Base-by-base conservation (phyloP, 805 yeast genomes). In the Yarrowia hollandica region DNA sequence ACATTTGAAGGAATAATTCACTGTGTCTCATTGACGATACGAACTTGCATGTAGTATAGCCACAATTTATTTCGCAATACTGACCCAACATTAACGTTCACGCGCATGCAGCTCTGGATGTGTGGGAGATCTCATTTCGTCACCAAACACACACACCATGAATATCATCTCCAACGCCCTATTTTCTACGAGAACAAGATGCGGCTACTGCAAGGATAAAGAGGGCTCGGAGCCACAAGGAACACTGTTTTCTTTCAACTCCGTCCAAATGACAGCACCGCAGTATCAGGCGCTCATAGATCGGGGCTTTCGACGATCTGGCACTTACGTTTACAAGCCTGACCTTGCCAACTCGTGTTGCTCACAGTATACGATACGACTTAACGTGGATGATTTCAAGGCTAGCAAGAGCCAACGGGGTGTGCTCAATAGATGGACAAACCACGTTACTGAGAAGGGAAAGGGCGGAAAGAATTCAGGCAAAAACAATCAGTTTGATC, bases 251-350 rank as follows among this genome's bases (percentile, higher is more conserved):
- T 52, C 44, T 5, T 35, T 37, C 44, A 52, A 25, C 26, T 52
- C 44, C 1, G 31, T 28, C 2, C 58, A 35, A 12, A 52, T 52
- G 42, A 14, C 44, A 18, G 38, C 35, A 3, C 22, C 44, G 0
- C 58, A 52, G 19, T 52, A 52, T 35, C 58, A 52, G 26, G 42
- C 42, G 2, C 44, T 52, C 26, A 52, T 52, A 16, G 58, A 89
- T 64, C 73, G 77, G 64, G 96, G 96, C 1, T 90, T 80, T 67
- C 80, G 96, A 69, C 74, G 97, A 59, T 86, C 94, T 28, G 97
- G 97, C 0, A 69, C 71, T 1, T 86, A 82, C 63, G 62, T 86
- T 7, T 87, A 82, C 67, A 80, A 78, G 66, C 82, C 88, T 0
- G 96, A 91, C 68, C 70, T 82, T 62, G 67, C 86, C 26, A 71